Percentiles rank a stretch among this genome's conserved stretches.
These are phyloP conservation scores for Chloropicon primus DNA, from an alignment of 139 green algal species.

Conservation along the genomic window DNA sequence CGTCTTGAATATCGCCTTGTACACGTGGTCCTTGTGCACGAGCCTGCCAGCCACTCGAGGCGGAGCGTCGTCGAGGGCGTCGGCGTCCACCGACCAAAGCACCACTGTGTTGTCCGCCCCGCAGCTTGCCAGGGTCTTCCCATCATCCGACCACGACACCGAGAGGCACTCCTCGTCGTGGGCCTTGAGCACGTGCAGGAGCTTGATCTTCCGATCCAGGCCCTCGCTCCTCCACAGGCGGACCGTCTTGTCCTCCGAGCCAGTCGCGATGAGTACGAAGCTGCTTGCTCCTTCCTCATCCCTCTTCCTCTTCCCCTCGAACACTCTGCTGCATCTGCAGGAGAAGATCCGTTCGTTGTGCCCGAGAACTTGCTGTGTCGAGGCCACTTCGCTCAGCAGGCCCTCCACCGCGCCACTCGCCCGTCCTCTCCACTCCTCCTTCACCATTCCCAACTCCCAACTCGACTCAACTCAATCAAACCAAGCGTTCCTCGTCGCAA, in stretches of 20 bases:
- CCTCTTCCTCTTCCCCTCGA: too few species aligned
- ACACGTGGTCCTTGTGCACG: neutral
- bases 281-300: neutral
- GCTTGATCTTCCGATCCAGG: neutral
- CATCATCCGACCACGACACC: neutral
- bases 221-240: neutral
- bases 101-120: neutral
- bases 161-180: neutral
- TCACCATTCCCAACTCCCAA: too few species aligned
- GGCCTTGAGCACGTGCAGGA: neutral
- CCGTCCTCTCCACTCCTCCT: too few species aligned
- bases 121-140: neutral
- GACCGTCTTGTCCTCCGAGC: slow-evolving; percentile 3
- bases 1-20: neutral
- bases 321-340: neutral
- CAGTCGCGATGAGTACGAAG: neutral
- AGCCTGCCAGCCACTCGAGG: neutral
- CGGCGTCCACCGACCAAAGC: neutral
- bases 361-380: neutral
- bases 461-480: too few species aligned
- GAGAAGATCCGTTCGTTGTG: neutral
- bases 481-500: too few species aligned
- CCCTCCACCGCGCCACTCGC: too few species aligned
- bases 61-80: neutral
- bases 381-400: too few species aligned